These are phyloP conservation scores for Apiospora sp. DNA, from an alignment of 2,329 filamentous ascomycete genomes.

Conservation along the genomic window DNA sequence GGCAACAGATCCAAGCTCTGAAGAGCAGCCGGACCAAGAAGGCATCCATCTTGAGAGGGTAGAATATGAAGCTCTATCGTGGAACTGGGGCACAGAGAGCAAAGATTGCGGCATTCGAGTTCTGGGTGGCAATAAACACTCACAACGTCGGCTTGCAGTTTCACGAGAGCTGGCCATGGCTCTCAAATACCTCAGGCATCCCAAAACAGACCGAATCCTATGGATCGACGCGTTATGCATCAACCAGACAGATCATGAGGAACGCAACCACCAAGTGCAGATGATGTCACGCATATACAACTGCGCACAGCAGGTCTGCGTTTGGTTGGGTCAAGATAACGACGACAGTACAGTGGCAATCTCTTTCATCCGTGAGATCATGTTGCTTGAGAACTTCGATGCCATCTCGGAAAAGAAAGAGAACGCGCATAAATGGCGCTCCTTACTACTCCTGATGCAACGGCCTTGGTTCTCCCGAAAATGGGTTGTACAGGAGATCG, in stretches of 20 bases:
- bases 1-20: background rate
- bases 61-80: background rate
- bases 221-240: slow-evolving; percentile 23
- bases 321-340: background rate
- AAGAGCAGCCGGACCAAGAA: background rate
- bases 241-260: background rate
- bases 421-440: background rate
- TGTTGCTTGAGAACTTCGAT: background rate
- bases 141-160: background rate
- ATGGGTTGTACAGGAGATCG: slow-evolving; percentile 16
- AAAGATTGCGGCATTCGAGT: background rate
- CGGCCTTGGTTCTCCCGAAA: background rate
- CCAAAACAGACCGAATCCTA: background rate
- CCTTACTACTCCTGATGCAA: background rate
- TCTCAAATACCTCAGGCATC: background rate
- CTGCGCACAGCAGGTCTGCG: background rate
- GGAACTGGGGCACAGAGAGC: background rate
- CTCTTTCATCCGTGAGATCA: background rate
- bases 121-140: no score
- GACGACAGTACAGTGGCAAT: background rate
- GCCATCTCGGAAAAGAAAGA: background rate
- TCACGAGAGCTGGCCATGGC: background rate
- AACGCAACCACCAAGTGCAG: slow-evolving; percentile 17
- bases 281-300: slow-evolving; percentile 13
- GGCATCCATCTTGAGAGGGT: background rate